Conservation (phyloP, 2,329 filamentous ascomycete species). For the Talaromyces sp. region DNA sequence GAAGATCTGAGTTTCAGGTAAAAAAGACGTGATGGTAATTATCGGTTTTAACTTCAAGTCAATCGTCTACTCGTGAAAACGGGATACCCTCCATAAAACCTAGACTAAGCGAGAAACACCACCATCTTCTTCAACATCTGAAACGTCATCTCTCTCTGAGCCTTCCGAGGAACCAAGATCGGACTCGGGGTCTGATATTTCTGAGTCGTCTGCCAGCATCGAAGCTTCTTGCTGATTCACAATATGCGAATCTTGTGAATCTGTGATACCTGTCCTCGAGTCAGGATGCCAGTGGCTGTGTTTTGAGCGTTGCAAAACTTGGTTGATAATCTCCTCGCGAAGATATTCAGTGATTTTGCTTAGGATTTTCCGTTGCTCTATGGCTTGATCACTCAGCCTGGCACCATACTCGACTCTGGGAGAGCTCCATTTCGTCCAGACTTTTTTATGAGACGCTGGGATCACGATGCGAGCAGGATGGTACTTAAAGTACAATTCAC, state of each 20-base stretch:
- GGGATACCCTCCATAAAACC: not conserved
- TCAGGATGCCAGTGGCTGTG: slow-evolving; percentile 25
- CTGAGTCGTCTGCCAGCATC: not conserved
- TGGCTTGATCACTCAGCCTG: slow-evolving; percentile 15
- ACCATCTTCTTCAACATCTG: slow-evolving; percentile 16
- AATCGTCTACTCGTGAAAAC: no score
- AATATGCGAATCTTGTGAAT: not conserved
- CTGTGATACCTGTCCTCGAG: slow-evolving; percentile 24
- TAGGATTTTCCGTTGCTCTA: slow-evolving; percentile 24
- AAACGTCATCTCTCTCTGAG: slow-evolving; percentile 6
- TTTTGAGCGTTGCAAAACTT: slow-evolving; percentile 24
- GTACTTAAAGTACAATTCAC: slow-evolving; percentile 32
- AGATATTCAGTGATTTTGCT: slow-evolving; percentile 27
- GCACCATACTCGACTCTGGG: slow-evolving; percentile 21
- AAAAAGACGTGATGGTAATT: no score
- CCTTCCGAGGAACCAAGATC: not conserved
- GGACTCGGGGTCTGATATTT: not conserved
- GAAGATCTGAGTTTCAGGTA: no score
- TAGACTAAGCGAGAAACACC: slow-evolving; percentile 11
- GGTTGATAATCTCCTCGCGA: slow-evolving; percentile 23
- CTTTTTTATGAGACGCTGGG: slow-evolving; percentile 28
- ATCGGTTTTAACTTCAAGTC: no score
- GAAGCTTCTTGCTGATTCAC: not conserved
- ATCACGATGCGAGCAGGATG: slow-evolving; percentile 28
- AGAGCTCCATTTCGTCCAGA: slow-evolving; percentile 30